Percentiles rank a stretch among this genome's conserved stretches.
phyloP scores from a whole-genome alignment of 129 eudicot species.

The Gnaphalium uliginosum region DNA sequence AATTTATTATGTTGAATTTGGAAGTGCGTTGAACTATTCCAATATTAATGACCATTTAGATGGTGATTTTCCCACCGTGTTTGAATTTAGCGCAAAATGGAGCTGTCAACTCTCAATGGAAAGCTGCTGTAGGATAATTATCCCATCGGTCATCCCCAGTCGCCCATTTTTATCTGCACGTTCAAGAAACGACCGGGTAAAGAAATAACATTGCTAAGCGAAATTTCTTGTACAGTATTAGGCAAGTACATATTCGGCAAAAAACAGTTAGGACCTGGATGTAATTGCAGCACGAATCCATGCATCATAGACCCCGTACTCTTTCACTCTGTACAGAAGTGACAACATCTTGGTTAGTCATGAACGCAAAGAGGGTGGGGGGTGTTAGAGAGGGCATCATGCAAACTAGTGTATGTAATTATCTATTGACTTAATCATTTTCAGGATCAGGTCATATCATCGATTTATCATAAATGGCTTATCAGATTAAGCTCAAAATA shows the following conservation, averaged over 20 bases:
- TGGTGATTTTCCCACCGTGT: background rate
- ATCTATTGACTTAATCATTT: background rate
- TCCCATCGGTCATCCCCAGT: background rate
- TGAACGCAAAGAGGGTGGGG: background rate
- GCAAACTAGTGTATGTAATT: background rate
- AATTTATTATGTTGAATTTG: background rate
- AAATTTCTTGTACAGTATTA: background rate
- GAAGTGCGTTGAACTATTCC: background rate
- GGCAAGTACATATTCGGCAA: background rate
- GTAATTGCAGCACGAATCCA: constrained; percentile 55
- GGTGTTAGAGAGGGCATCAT: background rate
- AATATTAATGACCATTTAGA: constrained; percentile 4
- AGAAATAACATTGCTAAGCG: background rate
- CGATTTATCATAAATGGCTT: background rate
- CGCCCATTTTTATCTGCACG: constrained; percentile 16
- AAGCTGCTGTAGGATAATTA: background rate
- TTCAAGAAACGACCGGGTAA: background rate
- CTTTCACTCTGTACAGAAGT: constrained; percentile 58
- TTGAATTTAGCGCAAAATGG: background rate
- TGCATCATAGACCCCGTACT: constrained; percentile 62
- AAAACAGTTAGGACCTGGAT: constrained; percentile 41
- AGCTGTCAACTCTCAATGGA: background rate
- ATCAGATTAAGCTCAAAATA: background rate
- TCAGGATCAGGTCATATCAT: background rate
- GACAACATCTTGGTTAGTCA: background rate